Base-by-base conservation (phyloP, 371 early-diverging fungal species). In the Mucor ambiguus region DNA sequence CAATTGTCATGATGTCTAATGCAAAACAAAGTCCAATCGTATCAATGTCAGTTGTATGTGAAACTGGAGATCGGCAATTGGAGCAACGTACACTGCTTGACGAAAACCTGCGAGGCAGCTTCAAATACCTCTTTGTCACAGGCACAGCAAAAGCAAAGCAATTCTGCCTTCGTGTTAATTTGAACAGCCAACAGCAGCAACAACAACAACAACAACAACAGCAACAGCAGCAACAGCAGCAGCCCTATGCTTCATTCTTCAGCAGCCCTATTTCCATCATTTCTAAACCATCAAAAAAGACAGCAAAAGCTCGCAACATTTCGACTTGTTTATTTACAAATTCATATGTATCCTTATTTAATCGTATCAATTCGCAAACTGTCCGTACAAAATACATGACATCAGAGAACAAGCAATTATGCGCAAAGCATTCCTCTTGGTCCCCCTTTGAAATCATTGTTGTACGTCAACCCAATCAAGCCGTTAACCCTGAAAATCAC, bases 211-310 rank as follows among this genome's bases (percentile, higher is more conserved):
- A 58, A 6, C 58, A 46, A 6, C 58, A 64, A 16, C 66, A 59
- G 35, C 66, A 62, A 64, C 64, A 58, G n/a, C 58, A 46, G 12
- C 58, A 64, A 16, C 66, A 59, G 35, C 66, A 62, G 61, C 64
- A 58, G 14, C 52, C 68, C 0, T 71, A 78, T 66, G 89, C 89
- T 11, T 83, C 85, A 11, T 90, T 91, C 44, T 85, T 85, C 64
- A 91, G 92, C 9, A 71, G 78, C 12, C 89, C 93, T 0, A 88
- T 94, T 37, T 73, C 87, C 8, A 91, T 95, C 71, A 92, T 95
- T 38, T 94, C 94, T 60, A 95, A 95, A 74, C 95, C 95, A 11
- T 90, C 90, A 55, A 94, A 93, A 73, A 95, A 95, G 81, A 91
- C 90, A 0, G 86, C 90, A 60, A 93, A 92, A 74, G 89, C 92